Percentiles rank a stretch among this genome's conserved stretches.
phyloP scores from a whole-genome alignment of 2,329 filamentous ascomycete species.

The Sphaerulina musiva region DNA sequence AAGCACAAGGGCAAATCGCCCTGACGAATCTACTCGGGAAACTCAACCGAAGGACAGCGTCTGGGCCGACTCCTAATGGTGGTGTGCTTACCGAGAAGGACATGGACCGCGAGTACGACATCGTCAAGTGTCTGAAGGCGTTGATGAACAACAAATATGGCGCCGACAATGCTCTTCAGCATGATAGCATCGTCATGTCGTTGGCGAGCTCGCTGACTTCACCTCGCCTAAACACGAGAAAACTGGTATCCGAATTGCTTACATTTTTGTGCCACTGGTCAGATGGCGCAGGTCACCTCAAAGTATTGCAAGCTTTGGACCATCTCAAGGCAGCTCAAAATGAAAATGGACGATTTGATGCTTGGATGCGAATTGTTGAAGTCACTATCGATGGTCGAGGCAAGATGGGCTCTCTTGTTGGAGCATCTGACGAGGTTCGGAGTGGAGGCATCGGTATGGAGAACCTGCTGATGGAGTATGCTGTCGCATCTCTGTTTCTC shows the following conservation, averaged over 20 bases:
- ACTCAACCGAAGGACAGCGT: slow-evolving; percentile 79
- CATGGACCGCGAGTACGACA: slow-evolving; percentile 88
- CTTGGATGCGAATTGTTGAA: slow-evolving; percentile 98
- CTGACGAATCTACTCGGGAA: slow-evolving; percentile 89
- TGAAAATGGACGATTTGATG: slow-evolving; percentile 92
- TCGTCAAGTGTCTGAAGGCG: slow-evolving; percentile 94
- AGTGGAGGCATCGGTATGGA: slow-evolving; percentile 97
- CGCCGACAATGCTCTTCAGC: slow-evolving; percentile 85
- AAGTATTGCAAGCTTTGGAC: slow-evolving; percentile 90
- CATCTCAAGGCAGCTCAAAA: slow-evolving; percentile 79
- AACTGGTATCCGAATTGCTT: slow-evolving; percentile 90
- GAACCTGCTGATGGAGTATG: slow-evolving; percentile 98
- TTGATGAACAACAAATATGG: slow-evolving; percentile 99
- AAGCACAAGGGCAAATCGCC: slow-evolving; percentile 94
- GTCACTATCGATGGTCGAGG: slow-evolving; percentile 94
- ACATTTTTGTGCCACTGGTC: slow-evolving; percentile 96
- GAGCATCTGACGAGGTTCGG: slow-evolving; percentile 90
- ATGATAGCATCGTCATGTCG: slow-evolving; percentile 84
- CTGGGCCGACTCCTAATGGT: slow-evolving; percentile 61
- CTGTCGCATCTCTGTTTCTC: slow-evolving; percentile 85
- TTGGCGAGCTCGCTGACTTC: slow-evolving; percentile 82
- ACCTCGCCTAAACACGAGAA: slow-evolving; percentile 81
- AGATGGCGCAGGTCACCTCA: slow-evolving; percentile 78
- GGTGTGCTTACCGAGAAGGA: slow-evolving; percentile 64
- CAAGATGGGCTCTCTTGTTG: slow-evolving; percentile 97